These are phyloP conservation scores for Solanum virginianum DNA, from an alignment of 257 asterid genomes.

Conservation along the genomic window DNA sequence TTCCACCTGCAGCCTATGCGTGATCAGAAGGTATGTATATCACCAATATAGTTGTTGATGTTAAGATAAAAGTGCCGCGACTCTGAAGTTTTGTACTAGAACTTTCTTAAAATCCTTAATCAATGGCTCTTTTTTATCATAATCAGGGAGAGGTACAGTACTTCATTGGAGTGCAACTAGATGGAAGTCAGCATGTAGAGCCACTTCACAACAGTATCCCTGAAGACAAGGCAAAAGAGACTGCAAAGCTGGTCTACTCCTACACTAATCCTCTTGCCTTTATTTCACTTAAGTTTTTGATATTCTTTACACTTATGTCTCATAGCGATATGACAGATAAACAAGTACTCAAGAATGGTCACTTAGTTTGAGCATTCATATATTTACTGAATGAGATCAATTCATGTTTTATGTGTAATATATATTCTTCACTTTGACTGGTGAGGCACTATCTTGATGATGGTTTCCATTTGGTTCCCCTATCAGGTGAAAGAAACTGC, in stretches of 20 bases:
- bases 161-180: slow-evolving; percentile 94
- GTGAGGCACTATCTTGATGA: background rate
- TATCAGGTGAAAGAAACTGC: slow-evolving; percentile 92
- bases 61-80: background rate
- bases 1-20: slow-evolving; percentile 99
- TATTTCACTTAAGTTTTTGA: background rate
- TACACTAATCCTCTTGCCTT: background rate
- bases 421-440: background rate
- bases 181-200: slow-evolving; percentile 92
- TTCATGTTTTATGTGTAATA: background rate
- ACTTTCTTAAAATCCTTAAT: background rate
- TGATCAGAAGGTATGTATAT: slow-evolving; percentile 71
- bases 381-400: background rate
- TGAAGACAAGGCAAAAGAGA: slow-evolving; percentile 63
- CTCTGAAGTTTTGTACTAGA: background rate
- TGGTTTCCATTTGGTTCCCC: background rate
- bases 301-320: background rate
- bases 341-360: background rate
- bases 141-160: slow-evolving; percentile 96
- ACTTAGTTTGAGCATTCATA: background rate
- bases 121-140: background rate
- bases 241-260: slow-evolving; percentile 48
- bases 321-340: background rate
- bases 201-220: slow-evolving; percentile 89
- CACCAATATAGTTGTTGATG: background rate